Conservation (phyloP, 2,329 filamentous ascomycete genomes). For the Sporothrix pallida region DNA sequence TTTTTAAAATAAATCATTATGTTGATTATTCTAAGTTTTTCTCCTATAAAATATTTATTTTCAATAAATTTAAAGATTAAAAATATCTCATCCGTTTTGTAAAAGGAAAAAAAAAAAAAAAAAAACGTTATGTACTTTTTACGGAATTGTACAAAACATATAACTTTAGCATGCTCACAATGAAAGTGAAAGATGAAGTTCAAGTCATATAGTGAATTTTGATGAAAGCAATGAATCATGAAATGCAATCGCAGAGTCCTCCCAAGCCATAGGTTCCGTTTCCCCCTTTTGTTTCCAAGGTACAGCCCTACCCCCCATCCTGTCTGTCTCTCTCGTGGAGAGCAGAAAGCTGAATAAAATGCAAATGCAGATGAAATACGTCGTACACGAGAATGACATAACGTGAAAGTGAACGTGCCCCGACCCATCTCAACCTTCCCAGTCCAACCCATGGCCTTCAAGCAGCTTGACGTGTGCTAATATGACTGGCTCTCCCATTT, state of each 20-base stretch:
- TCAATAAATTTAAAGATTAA: too few relatives aligned
- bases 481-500: neutral
- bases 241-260: neutral
- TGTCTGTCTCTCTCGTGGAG: neutral
- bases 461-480: neutral
- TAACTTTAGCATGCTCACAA: too few relatives aligned
- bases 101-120: neutral
- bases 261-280: constrained; percentile 15
- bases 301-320: neutral
- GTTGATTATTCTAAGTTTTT: too few relatives aligned
- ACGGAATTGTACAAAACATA: too few relatives aligned
- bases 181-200: neutral
- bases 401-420: neutral
- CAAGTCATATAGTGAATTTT: neutral
- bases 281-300: constrained; percentile 13
- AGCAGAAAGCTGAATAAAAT: neutral
- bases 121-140: neutral
- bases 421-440: neutral
- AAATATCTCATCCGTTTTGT: neutral
- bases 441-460: neutral
- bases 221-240: neutral
- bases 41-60: too few relatives aligned
- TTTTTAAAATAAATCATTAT: too few relatives aligned
- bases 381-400: too few relatives aligned
- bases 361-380: neutral